Evolutionary conservation across 805 yeast species (phyloP).

Genomic region (Wickerhamomyces rabaulensis): DNA sequence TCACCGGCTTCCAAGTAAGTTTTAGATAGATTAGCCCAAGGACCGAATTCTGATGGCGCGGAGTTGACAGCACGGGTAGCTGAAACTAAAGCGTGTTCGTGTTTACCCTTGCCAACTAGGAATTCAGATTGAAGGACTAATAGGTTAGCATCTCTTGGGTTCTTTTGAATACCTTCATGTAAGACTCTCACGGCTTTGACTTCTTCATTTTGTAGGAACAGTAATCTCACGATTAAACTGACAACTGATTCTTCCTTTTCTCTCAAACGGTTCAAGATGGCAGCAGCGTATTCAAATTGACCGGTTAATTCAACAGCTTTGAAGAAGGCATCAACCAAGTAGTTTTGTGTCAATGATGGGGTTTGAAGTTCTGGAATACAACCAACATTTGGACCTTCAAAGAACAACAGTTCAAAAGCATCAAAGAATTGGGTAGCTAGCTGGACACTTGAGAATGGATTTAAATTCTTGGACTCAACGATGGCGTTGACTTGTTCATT

Average conservation of each 20-base stretch:
- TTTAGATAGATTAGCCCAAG: conserved; percentile 67
- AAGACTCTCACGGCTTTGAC: conserved; percentile 49
- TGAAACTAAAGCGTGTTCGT: conserved; percentile 52
- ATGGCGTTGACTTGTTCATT: conserved; percentile 65
- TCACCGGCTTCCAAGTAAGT: conserved; percentile 59
- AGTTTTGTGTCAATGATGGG: conserved; percentile 59
- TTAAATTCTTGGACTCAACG: conserved; percentile 78
- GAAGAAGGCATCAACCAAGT: conserved; percentile 70
- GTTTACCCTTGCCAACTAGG: conserved; percentile 45
- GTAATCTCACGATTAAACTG: conserved; percentile 48
- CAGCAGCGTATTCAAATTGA: conserved; percentile 54
- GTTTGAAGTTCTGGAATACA: conserved; percentile 62
- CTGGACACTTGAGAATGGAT: conserved; percentile 57
- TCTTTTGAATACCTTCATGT: conserved; percentile 41
- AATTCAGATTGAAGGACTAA: conserved; percentile 54
- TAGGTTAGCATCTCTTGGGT: conserved; percentile 52
- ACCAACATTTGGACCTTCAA: conserved; percentile 64
- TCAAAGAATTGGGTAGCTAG: conserved; percentile 50
- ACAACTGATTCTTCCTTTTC: conserved; percentile 51
- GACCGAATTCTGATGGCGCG: conserved; percentile 68
- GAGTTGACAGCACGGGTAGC: conserved; percentile 63
- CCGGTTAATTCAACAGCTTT: conserved; percentile 62
- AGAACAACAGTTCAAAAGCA: conserved; percentile 63
- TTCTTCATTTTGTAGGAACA: conserved; percentile 52
- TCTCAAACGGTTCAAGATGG: conserved; percentile 48